Conservation (phyloP, 83 land plant species). For the Diphasiastrum complanatum region DNA sequence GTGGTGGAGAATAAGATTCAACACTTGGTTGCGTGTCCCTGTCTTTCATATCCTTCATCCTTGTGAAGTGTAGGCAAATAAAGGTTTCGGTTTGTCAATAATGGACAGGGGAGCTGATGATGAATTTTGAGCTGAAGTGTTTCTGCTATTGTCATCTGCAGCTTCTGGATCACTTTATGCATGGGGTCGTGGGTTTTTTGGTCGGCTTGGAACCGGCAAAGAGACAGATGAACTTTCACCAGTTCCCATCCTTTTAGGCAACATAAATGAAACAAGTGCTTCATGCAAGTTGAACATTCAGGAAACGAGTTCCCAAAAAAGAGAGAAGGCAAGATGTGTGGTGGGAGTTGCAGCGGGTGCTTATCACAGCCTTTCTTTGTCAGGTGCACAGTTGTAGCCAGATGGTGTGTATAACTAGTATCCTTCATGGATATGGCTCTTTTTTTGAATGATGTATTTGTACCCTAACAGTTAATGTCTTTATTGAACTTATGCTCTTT, state of each 20-base stretch:
- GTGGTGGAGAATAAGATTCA: too few species aligned
- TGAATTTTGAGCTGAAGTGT: neutral
- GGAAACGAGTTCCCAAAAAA: neutral
- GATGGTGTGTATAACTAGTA: neutral
- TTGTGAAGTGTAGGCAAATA: too few species aligned
- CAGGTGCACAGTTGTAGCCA: slow-evolving; percentile 30
- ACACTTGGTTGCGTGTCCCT: too few species aligned
- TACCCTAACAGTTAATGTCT: too few species aligned
- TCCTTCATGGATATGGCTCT: neutral
- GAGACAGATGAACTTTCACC: slow-evolving; percentile 56
- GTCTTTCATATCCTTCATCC: too few species aligned
- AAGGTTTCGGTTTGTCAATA: too few species aligned
- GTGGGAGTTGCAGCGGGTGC: slow-evolving; percentile 69
- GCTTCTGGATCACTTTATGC: slow-evolving; percentile 62
- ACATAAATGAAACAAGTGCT: neutral
- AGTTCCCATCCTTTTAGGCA: slow-evolving; percentile 24
- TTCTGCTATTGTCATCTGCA: slow-evolving; percentile 21
- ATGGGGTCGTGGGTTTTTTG: slow-evolving; percentile 82
- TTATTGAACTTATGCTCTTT: neutral
- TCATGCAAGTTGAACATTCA: neutral
- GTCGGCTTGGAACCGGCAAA: slow-evolving; percentile 59
- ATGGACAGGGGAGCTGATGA: neutral
- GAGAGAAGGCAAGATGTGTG: slow-evolving; percentile 23
- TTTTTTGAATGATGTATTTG: neutral
- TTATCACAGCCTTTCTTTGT: slow-evolving; percentile 72